phyloP scores from a whole-genome alignment of 148 eudicot genomes.

The Fagopyrum homotropicum region DNA sequence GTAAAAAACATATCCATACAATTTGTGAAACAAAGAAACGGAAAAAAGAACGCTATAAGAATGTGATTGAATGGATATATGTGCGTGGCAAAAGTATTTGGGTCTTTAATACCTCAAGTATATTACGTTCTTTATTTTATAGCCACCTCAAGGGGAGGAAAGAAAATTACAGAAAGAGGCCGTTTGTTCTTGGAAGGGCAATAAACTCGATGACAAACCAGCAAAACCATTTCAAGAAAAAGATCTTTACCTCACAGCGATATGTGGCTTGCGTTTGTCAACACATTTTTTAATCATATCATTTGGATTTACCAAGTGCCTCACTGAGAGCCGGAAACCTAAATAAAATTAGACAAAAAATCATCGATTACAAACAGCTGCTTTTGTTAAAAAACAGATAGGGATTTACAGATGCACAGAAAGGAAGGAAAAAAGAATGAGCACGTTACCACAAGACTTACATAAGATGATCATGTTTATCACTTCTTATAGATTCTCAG shows the following conservation, averaged over 20 bases:
- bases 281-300: conserved; percentile 53
- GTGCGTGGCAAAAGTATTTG: background rate
- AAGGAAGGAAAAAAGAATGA: background rate
- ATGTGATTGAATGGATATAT: no score
- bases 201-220: background rate
- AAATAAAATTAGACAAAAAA: conserved; percentile 21
- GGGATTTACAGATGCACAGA: background rate
- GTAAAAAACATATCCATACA: background rate
- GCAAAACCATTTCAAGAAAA: background rate
- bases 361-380: conserved; percentile 14
- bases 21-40: background rate
- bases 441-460: background rate
- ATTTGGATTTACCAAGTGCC: conserved; percentile 45
- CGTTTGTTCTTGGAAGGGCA: background rate
- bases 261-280: conserved; percentile 36
- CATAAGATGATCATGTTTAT: background rate
- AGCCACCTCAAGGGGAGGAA: background rate
- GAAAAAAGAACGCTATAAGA: no score
- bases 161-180: background rate
- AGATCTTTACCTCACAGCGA: conserved; percentile 59
- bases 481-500: background rate
- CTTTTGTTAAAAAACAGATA: background rate
- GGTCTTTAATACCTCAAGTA: background rate
- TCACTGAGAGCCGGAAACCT: conserved; percentile 53
- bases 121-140: background rate